These are phyloP conservation scores for Candida ortonii DNA, from an alignment of 805 yeast genomes.

Conservation along the genomic window DNA sequence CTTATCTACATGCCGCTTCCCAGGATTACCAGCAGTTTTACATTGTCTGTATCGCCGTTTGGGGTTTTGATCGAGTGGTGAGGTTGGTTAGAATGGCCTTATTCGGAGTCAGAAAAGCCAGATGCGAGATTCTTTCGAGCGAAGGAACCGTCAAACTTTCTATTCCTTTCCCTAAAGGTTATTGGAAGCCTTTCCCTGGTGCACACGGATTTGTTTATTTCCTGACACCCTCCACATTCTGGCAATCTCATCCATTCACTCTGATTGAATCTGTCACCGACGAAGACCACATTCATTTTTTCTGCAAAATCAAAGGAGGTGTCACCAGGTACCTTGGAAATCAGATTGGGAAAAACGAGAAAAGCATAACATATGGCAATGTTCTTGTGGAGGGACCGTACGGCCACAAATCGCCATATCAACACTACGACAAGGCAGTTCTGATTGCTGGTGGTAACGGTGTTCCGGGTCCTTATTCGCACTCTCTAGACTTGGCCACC, in stretches of 20 bases:
- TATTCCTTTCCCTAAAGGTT: slow-evolving; percentile 42
- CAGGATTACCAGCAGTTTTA: slow-evolving; percentile 32
- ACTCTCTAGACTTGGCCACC: slow-evolving; percentile 34
- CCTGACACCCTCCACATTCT: slow-evolving; percentile 47
- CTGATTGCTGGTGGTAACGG: slow-evolving; percentile 77
- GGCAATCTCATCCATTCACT: slow-evolving; percentile 62
- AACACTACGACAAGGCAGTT: slow-evolving; percentile 50
- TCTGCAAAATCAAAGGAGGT: slow-evolving; percentile 56
- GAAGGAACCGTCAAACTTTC: slow-evolving; percentile 48
- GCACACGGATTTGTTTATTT: slow-evolving; percentile 60
- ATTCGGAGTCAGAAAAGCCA: slow-evolving; percentile 40
- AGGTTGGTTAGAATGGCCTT: slow-evolving; percentile 38
- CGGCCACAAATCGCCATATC: slow-evolving; percentile 53
- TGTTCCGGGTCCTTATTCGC: slow-evolving; percentile 55
- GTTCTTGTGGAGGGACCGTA: slow-evolving; percentile 69
- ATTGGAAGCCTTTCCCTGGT: slow-evolving; percentile 56
- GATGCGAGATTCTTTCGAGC: slow-evolving; percentile 38
- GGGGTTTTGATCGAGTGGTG: slow-evolving; percentile 52
- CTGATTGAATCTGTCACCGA: slow-evolving; percentile 38
- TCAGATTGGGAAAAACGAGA: slow-evolving; percentile 28
- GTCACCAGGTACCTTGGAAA: slow-evolving; percentile 44
- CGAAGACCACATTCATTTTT: slow-evolving; percentile 39
- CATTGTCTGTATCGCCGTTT: slow-evolving; percentile 43
- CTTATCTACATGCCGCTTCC: slow-evolving; percentile 53
- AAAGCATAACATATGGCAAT: slow-evolving; percentile 30